Percentiles rank a stretch among this genome's conserved stretches.
Conservation (phyloP, 2,329 filamentous ascomycete genomes). For the Parastagonospora avenae region DNA sequence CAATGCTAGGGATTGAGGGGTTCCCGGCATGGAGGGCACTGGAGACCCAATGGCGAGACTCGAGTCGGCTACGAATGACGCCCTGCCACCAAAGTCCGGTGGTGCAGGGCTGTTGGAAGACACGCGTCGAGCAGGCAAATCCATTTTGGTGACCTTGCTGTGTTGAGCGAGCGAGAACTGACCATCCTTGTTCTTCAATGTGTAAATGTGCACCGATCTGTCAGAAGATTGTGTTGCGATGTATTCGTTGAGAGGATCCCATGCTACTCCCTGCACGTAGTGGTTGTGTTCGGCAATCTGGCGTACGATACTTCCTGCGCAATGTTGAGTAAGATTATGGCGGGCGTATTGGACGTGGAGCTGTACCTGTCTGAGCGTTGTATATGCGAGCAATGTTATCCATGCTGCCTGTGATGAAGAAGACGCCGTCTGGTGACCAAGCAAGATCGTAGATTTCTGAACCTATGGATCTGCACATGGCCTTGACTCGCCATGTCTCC, state of each 20-base stretch:
- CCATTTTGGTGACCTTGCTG: slow-evolving; percentile 85
- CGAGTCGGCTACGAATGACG: slow-evolving; percentile 64
- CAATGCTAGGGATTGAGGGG: slow-evolving; percentile 83
- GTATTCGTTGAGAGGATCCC: slow-evolving; percentile 98
- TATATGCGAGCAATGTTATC: slow-evolving; percentile 98
- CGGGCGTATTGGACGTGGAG: slow-evolving; percentile 9
- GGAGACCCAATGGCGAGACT: slow-evolving; percentile 72
- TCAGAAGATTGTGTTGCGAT: slow-evolving; percentile 98
- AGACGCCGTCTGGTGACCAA: slow-evolving; percentile 95
- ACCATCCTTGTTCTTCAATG: slow-evolving; percentile 92
- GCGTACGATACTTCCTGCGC: slow-evolving; percentile 61
- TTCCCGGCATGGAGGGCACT: slow-evolving; percentile 87
- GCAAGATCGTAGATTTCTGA: slow-evolving; percentile 98
- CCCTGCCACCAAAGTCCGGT: slow-evolving; percentile 74
- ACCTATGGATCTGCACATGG: slow-evolving; percentile 94
- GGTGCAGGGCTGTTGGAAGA: slow-evolving; percentile 92
- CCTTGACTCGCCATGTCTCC: slow-evolving; percentile 94
- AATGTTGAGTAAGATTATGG: slow-evolving; percentile 19
- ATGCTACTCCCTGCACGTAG: slow-evolving; percentile 96
- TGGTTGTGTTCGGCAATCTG: slow-evolving; percentile 98
- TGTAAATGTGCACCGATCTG: slow-evolving; percentile 97
- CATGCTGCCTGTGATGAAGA: slow-evolving; percentile 99
- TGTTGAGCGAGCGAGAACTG: slow-evolving; percentile 83
- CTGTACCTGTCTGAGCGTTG: slow-evolving; percentile 84
- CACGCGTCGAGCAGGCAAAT: slow-evolving; percentile 87